These are phyloP conservation scores for Diaporthe vexans DNA, from an alignment of 2,329 filamentous ascomycete genomes.

Conservation along the genomic window DNA sequence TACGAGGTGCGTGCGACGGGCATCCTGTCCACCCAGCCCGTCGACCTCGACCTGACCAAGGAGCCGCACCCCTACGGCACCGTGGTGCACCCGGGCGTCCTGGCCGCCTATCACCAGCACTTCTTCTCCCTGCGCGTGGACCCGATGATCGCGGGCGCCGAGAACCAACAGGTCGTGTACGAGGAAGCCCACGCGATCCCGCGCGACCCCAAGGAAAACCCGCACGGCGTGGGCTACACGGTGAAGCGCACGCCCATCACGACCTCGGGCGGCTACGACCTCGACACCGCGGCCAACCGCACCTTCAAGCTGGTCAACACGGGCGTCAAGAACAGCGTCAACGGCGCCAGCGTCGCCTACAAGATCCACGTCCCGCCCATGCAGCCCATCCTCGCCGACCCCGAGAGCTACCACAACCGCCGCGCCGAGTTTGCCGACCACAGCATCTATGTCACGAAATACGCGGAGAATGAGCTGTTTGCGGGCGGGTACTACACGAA, in stretches of 20 bases:
- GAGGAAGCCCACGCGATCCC: conserved; percentile 70
- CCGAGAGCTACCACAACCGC: conserved; percentile 50
- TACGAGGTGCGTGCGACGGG: conserved; percentile 50
- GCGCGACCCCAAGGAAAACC: conserved; percentile 56
- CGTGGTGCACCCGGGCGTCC: conserved; percentile 71
- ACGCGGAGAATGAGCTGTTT: conserved; percentile 54
- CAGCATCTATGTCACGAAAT: conserved; percentile 53
- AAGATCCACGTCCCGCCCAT: conserved; percentile 69
- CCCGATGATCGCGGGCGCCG: conserved; percentile 71
- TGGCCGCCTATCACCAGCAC: conserved; percentile 81
- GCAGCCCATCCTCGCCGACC: conserved; percentile 68
- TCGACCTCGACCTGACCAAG: conserved; percentile 68
- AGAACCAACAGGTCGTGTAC: conserved; percentile 68
- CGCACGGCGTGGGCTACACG: conserved; percentile 65
- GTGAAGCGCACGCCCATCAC: conserved; percentile 62
- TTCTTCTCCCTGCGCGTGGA: conserved; percentile 79
- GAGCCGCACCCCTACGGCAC: conserved; percentile 67
- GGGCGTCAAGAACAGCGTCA: conserved; percentile 64
- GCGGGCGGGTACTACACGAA: conserved; percentile 56
- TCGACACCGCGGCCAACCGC: conserved; percentile 62
- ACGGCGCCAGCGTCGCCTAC: conserved; percentile 67
- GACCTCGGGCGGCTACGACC: conserved; percentile 61
- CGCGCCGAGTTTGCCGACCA: conserved; percentile 55
- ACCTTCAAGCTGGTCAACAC: conserved; percentile 72
- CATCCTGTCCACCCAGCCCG: conserved; percentile 67